These are phyloP conservation scores for Actinidia polygama DNA, from an alignment of 179 eudicot species.

Conservation along the genomic window DNA sequence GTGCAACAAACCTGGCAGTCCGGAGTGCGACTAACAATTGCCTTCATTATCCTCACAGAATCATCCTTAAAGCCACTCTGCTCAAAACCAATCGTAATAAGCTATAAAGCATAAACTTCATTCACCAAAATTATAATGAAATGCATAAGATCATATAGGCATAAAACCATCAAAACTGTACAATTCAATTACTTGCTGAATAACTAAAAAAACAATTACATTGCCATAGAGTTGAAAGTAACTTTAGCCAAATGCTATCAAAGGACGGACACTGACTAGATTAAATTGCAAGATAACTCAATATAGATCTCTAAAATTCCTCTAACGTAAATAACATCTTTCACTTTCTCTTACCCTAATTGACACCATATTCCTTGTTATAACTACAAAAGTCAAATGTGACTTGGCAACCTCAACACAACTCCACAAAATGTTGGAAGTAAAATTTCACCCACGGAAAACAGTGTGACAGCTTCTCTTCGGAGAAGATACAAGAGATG, in stretches of 20 bases:
- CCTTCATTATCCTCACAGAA: conserved; percentile 81
- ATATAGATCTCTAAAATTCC: not conserved
- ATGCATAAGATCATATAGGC: not conserved
- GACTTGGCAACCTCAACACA: too few species aligned
- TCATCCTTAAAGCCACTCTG: conserved; percentile 93
- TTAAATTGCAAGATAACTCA: not conserved
- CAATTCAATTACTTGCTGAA: conserved; percentile 1
- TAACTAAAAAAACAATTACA: not conserved
- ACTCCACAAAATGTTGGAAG: too few species aligned
- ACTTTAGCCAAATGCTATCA: not conserved
- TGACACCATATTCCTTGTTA: too few species aligned
- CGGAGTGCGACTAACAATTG: conserved; percentile 57
- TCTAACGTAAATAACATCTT: not conserved
- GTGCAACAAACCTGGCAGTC: conserved; percentile 77
- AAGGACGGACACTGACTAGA: not conserved
- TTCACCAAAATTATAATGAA: not conserved
- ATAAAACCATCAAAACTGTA: not conserved
- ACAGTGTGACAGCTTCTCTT: too few species aligned
- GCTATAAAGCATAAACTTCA: not conserved
- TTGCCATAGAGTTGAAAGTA: not conserved
- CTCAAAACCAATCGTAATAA: conserved; percentile 12
- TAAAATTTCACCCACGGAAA: too few species aligned
- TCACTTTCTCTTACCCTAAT: not conserved
- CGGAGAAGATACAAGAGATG: too few species aligned
- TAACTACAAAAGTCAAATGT: too few species aligned